Evolutionary conservation across 495 filamentous ascomycete species (phyloP), one percentile per base, ranked within the genome.

Genomic region (Glutinoglossum americanum): DNA sequence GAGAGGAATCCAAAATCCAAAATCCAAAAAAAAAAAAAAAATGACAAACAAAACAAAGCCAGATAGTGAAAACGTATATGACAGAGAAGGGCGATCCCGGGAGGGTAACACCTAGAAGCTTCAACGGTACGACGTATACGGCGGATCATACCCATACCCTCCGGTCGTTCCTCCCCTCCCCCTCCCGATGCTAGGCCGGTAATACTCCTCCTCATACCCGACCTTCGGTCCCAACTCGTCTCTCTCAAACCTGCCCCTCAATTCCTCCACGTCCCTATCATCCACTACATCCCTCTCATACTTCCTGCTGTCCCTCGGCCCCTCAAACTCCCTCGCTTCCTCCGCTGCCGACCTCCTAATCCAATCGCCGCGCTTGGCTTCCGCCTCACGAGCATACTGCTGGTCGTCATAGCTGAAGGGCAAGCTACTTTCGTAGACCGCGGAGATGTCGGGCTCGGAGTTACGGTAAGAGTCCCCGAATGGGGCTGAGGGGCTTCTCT

Each of bases 191-290:
- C 64, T 63, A 47, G 54, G 32, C 37, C 56, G 37, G 10, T 62
- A 62, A 23, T 59, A 62, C 39, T 65, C 64, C 39, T 65, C 64
- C 13, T 67, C 64, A 19, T 61, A 28, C 59, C 54, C n/a, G 19
- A 39, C 59, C 61, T 9, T 59, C 58, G 11, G 37, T 57, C 8
- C 64, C 56, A 37, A 48, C 37, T 10, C 56, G 47, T 17, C 49
- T 25, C 28, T 32, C 11, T 53, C 49, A 28, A 27, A 53, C 5
- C 49, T 33, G 32, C n/a, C 37, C 35, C 49, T 53, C 23, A 53
- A 30, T 8, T 53, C 60, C 49, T 54, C 48, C 27, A 59, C 27
- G 23, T 59, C 47, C 28, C 23, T 32, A 5, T 23, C 27, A 51
- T 47, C 44, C 15, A 47, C 47, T n/a, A 49, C 25, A 1, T 49